Evolutionary conservation across 2,329 filamentous ascomycete species (phyloP).

Genomic region (Pezicula neosporulosa): DNA sequence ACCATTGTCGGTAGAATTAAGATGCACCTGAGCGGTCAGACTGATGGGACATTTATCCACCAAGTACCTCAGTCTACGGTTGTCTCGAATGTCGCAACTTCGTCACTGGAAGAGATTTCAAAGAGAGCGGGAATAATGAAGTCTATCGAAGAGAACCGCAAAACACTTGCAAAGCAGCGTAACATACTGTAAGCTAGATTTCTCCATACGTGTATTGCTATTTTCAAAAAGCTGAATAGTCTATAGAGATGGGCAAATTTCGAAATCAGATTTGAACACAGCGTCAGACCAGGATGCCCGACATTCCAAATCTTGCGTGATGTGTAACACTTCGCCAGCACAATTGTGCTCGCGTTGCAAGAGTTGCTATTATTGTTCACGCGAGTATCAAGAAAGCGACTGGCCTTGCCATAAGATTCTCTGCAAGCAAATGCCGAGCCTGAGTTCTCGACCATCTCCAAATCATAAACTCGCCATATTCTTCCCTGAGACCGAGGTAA

Average conservation of each 20-base stretch:
- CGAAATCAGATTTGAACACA: neutral
- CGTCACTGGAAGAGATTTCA: too few species aligned
- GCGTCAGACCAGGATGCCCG: neutral
- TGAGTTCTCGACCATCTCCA: neutral
- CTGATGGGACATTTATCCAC: neutral
- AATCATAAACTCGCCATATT: neutral
- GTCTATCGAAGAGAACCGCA: too few species aligned
- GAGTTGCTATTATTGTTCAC: neutral
- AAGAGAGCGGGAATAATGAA: too few species aligned
- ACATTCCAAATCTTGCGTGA: neutral
- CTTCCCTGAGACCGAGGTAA: neutral
- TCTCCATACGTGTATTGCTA: neutral
- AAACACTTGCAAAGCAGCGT: neutral
- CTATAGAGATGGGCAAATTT: neutral
- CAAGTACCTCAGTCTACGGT: neutral
- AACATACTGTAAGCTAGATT: neutral
- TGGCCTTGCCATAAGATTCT: neutral
- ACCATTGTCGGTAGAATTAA: neutral
- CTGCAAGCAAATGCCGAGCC: neutral
- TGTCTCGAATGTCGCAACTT: too few species aligned
- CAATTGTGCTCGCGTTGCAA: neutral
- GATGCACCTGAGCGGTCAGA: neutral
- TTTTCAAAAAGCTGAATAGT: neutral
- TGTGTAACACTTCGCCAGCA: neutral
- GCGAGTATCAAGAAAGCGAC: neutral